These are phyloP conservation scores for Zoysia pacifica DNA, from an alignment of 176 grass and related monocot species.

Conservation along the genomic window DNA sequence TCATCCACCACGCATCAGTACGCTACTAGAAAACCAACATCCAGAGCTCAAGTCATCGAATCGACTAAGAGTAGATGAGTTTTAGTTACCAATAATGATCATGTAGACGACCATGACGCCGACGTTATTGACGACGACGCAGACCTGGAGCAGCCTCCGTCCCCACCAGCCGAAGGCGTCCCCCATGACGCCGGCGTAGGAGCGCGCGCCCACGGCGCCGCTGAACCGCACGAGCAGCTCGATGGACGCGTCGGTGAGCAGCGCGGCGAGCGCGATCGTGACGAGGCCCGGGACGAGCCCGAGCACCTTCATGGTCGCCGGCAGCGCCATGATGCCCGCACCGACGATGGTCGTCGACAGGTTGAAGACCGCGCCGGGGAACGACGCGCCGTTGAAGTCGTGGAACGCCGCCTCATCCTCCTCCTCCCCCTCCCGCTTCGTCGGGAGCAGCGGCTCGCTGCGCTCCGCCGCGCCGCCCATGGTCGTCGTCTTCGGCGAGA, in stretches of 20 bases:
- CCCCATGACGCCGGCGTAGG: slow-evolving; percentile 75
- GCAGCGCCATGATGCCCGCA: slow-evolving; percentile 96
- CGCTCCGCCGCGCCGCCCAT: slow-evolving; percentile 57
- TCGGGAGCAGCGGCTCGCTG: slow-evolving; percentile 72
- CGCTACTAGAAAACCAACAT: background rate
- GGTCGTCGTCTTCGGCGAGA: slow-evolving; percentile 26
- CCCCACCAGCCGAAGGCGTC: slow-evolving; percentile 74
- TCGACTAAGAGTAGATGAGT: background rate
- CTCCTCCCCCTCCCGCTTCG: slow-evolving; percentile 25
- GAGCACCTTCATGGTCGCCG: slow-evolving; percentile 94
- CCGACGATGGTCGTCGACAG: slow-evolving; percentile 96
- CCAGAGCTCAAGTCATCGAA: background rate
- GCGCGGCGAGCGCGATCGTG: slow-evolving; percentile 75
- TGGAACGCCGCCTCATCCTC: slow-evolving; percentile 40
- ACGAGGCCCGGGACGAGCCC: slow-evolving; percentile 75
- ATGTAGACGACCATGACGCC: slow-evolving; percentile 97
- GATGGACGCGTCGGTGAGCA: slow-evolving; percentile 89
- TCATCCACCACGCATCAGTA: slow-evolving; percentile 1
- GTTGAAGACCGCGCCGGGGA: slow-evolving; percentile 87
- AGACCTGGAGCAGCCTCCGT: slow-evolving; percentile 69
- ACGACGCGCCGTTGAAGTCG: slow-evolving; percentile 84
- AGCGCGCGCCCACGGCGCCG: slow-evolving; percentile 56
- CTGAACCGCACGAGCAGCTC: slow-evolving; percentile 84
- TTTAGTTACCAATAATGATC: slow-evolving; percentile 88
- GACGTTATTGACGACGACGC: slow-evolving; percentile 83